Conservation (phyloP, 371 early-diverging fungal species). For the Lichtheimia ornata region DNA sequence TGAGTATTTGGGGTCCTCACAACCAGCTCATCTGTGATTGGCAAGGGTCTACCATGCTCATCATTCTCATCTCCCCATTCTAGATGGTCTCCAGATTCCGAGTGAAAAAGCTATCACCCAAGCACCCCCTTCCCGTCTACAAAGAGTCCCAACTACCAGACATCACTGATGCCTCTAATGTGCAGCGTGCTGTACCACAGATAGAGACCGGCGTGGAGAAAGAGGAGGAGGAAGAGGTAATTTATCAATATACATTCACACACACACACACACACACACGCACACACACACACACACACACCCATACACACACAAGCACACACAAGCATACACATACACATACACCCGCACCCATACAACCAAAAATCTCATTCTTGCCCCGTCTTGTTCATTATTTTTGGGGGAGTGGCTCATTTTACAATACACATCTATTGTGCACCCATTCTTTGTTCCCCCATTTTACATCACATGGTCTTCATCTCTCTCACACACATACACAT, state of each 20-base stretch:
- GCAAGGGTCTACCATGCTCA: not conserved
- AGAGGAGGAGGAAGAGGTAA: slow-evolving; percentile 71
- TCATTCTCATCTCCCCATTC: slow-evolving; percentile 14
- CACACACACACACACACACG: not conserved
- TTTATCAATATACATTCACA: slow-evolving; percentile 11
- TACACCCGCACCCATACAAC: not conserved
- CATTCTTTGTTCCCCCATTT: not conserved
- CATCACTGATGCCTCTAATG: slow-evolving; percentile 74
- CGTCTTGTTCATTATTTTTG: slow-evolving; percentile 9
- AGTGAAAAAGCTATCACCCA: slow-evolving; percentile 87
- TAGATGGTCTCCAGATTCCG: slow-evolving; percentile 77
- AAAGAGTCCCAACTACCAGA: slow-evolving; percentile 85
- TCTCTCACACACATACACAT: not conserved
- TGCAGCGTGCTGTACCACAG: slow-evolving; percentile 72
- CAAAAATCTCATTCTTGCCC: not conserved
- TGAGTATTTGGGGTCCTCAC: not conserved
- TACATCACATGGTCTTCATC: not conserved
- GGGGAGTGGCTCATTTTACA: slow-evolving; percentile 6
- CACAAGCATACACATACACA: slow-evolving; percentile 1
- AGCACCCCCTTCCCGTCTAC: slow-evolving; percentile 80
- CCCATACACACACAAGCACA: slow-evolving; percentile 3
- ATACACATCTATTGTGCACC: not conserved
- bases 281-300: not conserved
- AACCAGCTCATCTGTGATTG: not conserved
- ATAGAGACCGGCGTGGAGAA: slow-evolving; percentile 76